Evolutionary conservation across 805 yeast genomes (phyloP), one percentile per base, ranked within the genome.

Genomic region (Kockiozyma suomiensis): DNA sequence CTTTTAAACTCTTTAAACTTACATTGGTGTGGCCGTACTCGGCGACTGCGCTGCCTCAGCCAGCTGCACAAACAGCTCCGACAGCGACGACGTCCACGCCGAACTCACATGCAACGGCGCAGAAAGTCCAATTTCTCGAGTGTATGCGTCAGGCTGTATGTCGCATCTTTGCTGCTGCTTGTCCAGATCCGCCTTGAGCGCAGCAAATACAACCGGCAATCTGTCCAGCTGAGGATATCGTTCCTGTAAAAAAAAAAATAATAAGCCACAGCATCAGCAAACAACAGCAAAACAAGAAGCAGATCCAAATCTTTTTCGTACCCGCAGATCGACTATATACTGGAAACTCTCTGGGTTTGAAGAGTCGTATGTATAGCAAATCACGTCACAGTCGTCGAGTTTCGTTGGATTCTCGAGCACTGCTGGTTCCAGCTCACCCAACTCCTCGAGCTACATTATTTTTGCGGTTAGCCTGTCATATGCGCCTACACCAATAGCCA

Each of bases 321-420:
- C 77, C 13, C 91, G 76, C n/a, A 92, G 72, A 19, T 87, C 87
- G 28, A 88, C 86, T 54, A 92, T 75, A 70, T 88, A 85, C 55
- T 91, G 88, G 72, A 94, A 94, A 45, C 96, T 89, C 56, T 93
- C 96, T 0, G 99, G 97, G 70, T 94, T 97, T 0, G 97, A 86
- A 0, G 97, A 90, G 71, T 94, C 99, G 73, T 94, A 94, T 0
- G 91, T 81, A 69, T 88, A 81, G 73, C 98, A 94, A 1, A 94
- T 71, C 2, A 91, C 96, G 72, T 94, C 99, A 74, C 98, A 94
- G 53, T 87, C 87, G 56, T 87, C 89, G 8, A 93, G 72, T 53
- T 90, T 80, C 15, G 76, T 71, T 38, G 79, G 80, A 70, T 92
- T 90, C 50, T 85, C 93, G 25, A 93, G 72, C 3, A 91, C 83